Evolutionary conservation across 2,329 filamentous ascomycete species (phyloP).

Genomic region (Zymoseptoria pseudotritici): DNA sequence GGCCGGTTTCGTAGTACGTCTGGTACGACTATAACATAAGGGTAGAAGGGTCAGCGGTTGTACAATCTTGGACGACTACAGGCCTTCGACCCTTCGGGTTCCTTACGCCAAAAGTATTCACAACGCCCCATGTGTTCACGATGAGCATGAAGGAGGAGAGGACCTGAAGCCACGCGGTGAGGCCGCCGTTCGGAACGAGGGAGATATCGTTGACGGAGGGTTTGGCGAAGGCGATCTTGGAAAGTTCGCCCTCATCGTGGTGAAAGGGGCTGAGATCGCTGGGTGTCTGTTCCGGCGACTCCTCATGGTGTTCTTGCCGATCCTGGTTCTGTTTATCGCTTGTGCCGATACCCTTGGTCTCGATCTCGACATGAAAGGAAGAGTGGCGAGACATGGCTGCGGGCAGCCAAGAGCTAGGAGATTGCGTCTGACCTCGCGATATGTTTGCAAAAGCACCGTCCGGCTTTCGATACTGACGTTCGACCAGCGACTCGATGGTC

Average conservation of each 20-base stretch:
- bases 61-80: neutral
- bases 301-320: neutral
- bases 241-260: neutral
- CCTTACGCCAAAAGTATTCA: slow-evolving; percentile 36
- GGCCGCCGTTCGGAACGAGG: slow-evolving; percentile 40
- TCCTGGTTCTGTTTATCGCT: neutral
- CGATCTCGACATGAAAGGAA: neutral
- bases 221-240: slow-evolving; percentile 16
- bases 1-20: slow-evolving; percentile 39
- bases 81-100: neutral
- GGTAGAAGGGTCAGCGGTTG: neutral
- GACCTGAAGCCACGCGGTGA: slow-evolving; percentile 43
- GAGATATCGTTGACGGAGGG: slow-evolving; percentile 36
- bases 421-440: too few relatives aligned
- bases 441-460: too few relatives aligned
- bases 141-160: slow-evolving; percentile 42
- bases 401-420: neutral
- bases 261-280: neutral
- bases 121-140: slow-evolving; percentile 41
- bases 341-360: neutral
- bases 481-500: too few relatives aligned
- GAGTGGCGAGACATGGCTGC: neutral
- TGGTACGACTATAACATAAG: slow-evolving; percentile 39
- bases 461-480: too few relatives aligned
- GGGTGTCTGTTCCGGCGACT: neutral